Base-by-base conservation (phyloP, 106 monocot species). In the Allium fistulosum region DNA sequence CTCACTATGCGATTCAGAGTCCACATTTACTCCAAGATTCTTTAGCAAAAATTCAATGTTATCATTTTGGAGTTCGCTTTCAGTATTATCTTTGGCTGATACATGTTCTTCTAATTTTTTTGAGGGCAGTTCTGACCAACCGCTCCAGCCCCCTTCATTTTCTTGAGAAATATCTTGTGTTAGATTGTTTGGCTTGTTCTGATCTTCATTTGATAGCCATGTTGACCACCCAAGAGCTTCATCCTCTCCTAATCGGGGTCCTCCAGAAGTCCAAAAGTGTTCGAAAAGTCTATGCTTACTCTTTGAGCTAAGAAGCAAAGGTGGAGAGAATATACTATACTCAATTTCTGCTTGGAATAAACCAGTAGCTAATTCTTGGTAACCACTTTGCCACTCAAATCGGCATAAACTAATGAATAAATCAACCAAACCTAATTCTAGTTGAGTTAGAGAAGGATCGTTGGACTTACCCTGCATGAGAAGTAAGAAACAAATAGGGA, bases 311-410 rank as follows among this genome's bases (percentile, higher is more conserved):
- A 96, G 84, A 75, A 76, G 59, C 61, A 96, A 71, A n/a, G 88
- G 80, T 53, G 96, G 96, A 61, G 63, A 76, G 71, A 91, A 92
- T 68, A 88, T 84, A 74, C 74, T 92, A 59, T 83, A 96, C 61
- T 96, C 96, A 22, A 96, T 84, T 78, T 92, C 79, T 67, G 96
- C 91, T 77, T 96, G 96, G 69, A 96, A 80, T 75, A 96, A 73
- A 6, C 86, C 92, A 46, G 91, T 92, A 61, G 88, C 82, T 76
- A 96, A 78, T 73, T 96, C 96, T 63, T 80, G 85, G 63, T 83
- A 81, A 16, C 96, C 96, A 68, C 79, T 80, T 80, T 92, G 96
- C 96, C 96, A 96, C 63, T 96, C 96, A 80, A 96, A 92, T 71
- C 85, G 77, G 71, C 96, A 96, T 53, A 88, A 82, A n/a, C 75